These are phyloP conservation scores for Leptoxyphium fumago DNA, from an alignment of 2,329 filamentous ascomycete species.

Conservation along the genomic window DNA sequence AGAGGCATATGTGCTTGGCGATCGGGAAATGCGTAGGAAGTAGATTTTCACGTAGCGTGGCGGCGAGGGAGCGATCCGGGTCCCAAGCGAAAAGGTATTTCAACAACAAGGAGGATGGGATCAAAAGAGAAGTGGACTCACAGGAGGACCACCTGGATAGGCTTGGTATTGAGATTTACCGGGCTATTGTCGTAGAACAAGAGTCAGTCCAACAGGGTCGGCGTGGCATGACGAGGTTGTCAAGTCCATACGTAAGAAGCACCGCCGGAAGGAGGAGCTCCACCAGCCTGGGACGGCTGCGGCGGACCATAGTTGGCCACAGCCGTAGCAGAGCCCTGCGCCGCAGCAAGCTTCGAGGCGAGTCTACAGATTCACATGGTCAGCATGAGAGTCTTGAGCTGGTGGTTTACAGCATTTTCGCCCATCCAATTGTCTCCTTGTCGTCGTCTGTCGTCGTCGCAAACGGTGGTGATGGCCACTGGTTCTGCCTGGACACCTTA, in stretches of 20 bases:
- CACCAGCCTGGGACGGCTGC: conserved; percentile 5
- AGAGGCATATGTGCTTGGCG: conserved; percentile 13
- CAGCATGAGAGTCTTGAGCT: too few species aligned
- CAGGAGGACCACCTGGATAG: conserved; percentile 17
- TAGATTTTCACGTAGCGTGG: neutral
- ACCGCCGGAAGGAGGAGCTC: conserved; percentile 14
- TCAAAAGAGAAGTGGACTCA: conserved; percentile 5
- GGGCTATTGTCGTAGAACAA: neutral
- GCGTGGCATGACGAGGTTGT: neutral
- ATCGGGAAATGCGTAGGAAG: neutral
- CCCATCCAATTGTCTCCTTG: too few species aligned
- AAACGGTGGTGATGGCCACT: too few species aligned
- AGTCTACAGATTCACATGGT: conserved; percentile 6
- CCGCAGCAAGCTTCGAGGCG: conserved; percentile 33
- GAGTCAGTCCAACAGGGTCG: too few species aligned
- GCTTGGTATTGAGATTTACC: conserved; percentile 4
- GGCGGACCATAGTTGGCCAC: conserved; percentile 10
- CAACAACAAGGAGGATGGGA: conserved; percentile 1
- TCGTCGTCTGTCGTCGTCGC: too few species aligned
- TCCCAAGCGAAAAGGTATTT: too few species aligned
- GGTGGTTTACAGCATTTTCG: too few species aligned
- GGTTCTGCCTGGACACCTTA: too few species aligned
- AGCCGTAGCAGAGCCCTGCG: conserved; percentile 18
- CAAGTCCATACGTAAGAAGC: conserved; percentile 15
- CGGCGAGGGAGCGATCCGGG: too few species aligned